Conservation (phyloP, 2,329 filamentous ascomycete species). For the Paracorniculantispora psalliotae region DNA sequence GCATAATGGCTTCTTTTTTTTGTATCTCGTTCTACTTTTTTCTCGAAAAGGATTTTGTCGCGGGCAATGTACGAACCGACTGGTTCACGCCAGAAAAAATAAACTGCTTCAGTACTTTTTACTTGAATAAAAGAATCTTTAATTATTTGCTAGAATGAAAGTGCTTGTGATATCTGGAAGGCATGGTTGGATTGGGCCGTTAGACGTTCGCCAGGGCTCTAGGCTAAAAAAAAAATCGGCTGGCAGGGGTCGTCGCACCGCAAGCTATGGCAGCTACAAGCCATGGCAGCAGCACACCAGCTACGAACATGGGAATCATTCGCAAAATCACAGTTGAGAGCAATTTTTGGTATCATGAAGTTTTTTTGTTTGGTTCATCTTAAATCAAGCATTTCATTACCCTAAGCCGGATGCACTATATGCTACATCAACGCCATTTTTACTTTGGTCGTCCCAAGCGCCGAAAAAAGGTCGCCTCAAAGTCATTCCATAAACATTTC, state of each 20-base stretch:
- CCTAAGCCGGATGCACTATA: conserved; percentile 37
- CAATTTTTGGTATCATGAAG: conserved; percentile 17
- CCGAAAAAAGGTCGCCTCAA: conserved; percentile 14
- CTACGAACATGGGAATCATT: too few relatives aligned
- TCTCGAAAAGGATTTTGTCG: not conserved
- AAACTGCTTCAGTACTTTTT: not conserved
- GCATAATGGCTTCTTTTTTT: conserved; percentile 8
- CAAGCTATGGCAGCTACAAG: too few relatives aligned
- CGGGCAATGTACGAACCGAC: not conserved
- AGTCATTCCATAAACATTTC: conserved; percentile 14
- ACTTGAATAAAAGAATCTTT: not conserved
- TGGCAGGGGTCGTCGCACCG: too few relatives aligned
- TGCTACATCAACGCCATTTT: conserved; percentile 41
- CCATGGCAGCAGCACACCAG: too few relatives aligned
- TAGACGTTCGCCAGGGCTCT: too few relatives aligned
- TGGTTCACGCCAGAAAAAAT: not conserved
- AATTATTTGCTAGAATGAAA: not conserved
- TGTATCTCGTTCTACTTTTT: conserved; percentile 7
- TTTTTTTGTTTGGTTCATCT: conserved; percentile 15
- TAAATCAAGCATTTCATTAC: conserved; percentile 34
- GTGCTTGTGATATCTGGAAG: not conserved
- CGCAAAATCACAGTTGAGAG: not conserved
- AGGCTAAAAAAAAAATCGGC: too few relatives aligned
- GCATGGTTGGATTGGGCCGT: too few relatives aligned
- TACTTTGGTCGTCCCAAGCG: conserved; percentile 18